phyloP scores from a whole-genome alignment of 306 rosid species.

The Casuarina cunninghamiana region DNA sequence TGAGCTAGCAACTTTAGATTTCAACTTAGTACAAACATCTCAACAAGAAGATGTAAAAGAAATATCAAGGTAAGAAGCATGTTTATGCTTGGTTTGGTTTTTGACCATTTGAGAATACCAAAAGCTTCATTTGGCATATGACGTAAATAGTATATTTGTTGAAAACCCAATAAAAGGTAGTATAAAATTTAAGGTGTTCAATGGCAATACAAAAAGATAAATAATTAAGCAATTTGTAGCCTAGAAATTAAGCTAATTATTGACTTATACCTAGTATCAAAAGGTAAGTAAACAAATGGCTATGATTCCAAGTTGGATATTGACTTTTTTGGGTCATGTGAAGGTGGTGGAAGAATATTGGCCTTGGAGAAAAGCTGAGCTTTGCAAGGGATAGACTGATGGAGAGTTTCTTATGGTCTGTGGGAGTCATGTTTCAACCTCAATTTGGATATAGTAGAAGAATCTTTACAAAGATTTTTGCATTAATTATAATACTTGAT shows the following conservation, averaged over 20 bases:
- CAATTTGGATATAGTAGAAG: constrained; percentile 3
- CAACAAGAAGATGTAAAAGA: constrained; percentile 28
- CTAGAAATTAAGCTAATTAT: neutral
- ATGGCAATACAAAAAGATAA: neutral
- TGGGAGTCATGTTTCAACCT: constrained; percentile 1
- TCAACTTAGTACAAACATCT: constrained; percentile 7
- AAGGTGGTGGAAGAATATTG: constrained; percentile 17
- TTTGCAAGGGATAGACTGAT: constrained; percentile 25
- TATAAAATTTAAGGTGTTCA: too few relatives aligned
- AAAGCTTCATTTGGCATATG: too few relatives aligned
- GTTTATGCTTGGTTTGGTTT: too few relatives aligned
- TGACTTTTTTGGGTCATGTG: neutral
- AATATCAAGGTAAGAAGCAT: constrained; percentile 1
- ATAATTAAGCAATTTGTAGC: neutral
- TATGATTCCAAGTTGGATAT: neutral
- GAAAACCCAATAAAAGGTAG: too few relatives aligned
- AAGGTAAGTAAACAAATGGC: neutral
- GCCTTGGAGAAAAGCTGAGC: constrained; percentile 11
- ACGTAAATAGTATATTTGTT: too few relatives aligned
- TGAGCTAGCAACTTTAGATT: constrained; percentile 16
- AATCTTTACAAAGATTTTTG: neutral
- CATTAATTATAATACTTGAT: neutral
- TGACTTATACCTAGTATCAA: neutral
- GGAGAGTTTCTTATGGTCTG: constrained; percentile 21
- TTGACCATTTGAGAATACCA: too few relatives aligned